Conservation (phyloP, 129 eudicot genomes). For the Helianthus annuus region HanXRQr2.0-SUNRISE NC_035446.2:169770459-169770958, state of each 20-base stretch:
- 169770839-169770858: too few species aligned
- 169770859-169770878: too few species aligned
- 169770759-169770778: too few species aligned
- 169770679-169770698: neutral
- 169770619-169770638: conserved; percentile 33
- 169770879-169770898: too few species aligned
- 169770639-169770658: conserved; percentile 15
- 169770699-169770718: neutral
- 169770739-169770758: too few species aligned
- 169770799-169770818: too few species aligned
- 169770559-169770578: conserved; percentile 14
- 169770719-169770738: too few species aligned
- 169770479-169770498: conserved; percentile 38
- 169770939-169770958: conserved; percentile 22
- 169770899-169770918: neutral
- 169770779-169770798: neutral
- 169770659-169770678: neutral
- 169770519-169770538: conserved; percentile 28
- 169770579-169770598: conserved; percentile 13
- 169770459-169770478: conserved; percentile 38
- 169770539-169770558: conserved; percentile 22
- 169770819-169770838: neutral
- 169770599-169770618: conserved; percentile 32
- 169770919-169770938: neutral
- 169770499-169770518: conserved; percentile 28